Conservation (phyloP, 306 rosid species). For the Cicer chorassanicum region DNA sequence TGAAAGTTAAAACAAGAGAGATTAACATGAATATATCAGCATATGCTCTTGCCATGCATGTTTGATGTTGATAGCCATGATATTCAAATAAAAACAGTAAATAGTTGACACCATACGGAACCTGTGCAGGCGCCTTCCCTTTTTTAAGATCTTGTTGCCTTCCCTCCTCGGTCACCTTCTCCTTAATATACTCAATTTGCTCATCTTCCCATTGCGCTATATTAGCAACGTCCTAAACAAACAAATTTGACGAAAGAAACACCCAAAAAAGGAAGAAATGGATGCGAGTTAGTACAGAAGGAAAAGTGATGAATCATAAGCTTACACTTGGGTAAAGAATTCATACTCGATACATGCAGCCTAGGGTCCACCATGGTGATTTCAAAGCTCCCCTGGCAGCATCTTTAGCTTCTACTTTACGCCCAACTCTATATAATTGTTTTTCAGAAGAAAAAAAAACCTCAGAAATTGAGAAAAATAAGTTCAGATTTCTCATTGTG, state of each 20-base stretch:
- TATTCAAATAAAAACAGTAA: conserved; percentile 8
- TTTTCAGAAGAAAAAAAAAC: not conserved
- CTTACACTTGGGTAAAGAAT: not conserved
- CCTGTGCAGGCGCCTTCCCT: conserved; percentile 93
- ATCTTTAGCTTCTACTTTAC: conserved; percentile 82
- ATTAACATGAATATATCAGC: conserved; percentile 10
- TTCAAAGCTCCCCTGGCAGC: conserved; percentile 94
- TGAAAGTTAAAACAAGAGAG: conserved; percentile 25
- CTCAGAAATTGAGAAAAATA: conserved; percentile 41
- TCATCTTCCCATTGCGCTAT: conserved; percentile 97
- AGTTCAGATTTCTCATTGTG: conserved; percentile 28
- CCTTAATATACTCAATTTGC: conserved; percentile 89
- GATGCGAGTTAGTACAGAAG: conserved; percentile 1
- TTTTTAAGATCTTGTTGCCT: conserved; percentile 79
- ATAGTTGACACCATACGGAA: conserved; percentile 37
- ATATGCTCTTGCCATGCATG: conserved; percentile 5
- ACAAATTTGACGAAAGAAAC: conserved; percentile 25
- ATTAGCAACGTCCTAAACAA: conserved; percentile 77
- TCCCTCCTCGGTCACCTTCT: conserved; percentile 89
- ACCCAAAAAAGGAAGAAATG: not conserved
- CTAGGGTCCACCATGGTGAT: conserved; percentile 98
- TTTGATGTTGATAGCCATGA: not conserved
- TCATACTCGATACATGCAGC: conserved; percentile 74
- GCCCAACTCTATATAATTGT: conserved; percentile 69
- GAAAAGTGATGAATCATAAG: not conserved